These are phyloP conservation scores for Schizonepeta tenuifolia DNA, from an alignment of 257 asterid species.

Conservation along the genomic window DNA sequence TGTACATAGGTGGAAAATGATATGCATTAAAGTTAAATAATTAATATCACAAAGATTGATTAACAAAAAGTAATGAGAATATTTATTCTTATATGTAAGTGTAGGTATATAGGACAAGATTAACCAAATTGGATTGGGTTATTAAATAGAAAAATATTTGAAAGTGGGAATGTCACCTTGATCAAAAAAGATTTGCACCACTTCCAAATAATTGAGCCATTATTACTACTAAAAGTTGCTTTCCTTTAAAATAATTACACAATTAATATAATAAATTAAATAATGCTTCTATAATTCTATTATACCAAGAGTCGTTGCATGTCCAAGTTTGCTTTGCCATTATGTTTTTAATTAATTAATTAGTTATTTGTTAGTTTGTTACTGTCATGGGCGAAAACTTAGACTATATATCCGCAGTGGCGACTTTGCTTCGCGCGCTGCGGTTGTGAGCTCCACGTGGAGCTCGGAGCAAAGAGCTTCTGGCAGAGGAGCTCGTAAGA, in stretches of 20 bases:
- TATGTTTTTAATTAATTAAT: background rate
- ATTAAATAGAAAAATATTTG: conserved; percentile 41
- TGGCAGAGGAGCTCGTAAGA: too few species aligned
- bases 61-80: conserved; percentile 43
- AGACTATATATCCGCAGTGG: too few species aligned
- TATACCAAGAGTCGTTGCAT: conserved; percentile 13
- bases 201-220: conserved; percentile 82
- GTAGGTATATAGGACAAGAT: conserved; percentile 58
- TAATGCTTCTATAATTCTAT: background rate
- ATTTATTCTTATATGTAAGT: conserved; percentile 39
- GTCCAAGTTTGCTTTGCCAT: conserved; percentile 8
- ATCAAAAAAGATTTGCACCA: conserved; percentile 53
- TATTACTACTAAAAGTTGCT: conserved; percentile 71
- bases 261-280: conserved; percentile 30
- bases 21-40: conserved; percentile 25
- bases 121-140: conserved; percentile 51
- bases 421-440: too few species aligned
- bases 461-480: too few species aligned
- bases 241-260: conserved; percentile 36
- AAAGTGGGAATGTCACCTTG: conserved; percentile 72
- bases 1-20: conserved; percentile 37
- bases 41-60: conserved; percentile 17
- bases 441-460: too few species aligned
- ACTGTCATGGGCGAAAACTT: background rate
- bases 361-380: background rate